Percentiles rank a stretch among this genome's conserved stretches.
Conservation (phyloP, 2,329 filamentous ascomycete genomes). For the Colletotrichum karsti region DNA sequence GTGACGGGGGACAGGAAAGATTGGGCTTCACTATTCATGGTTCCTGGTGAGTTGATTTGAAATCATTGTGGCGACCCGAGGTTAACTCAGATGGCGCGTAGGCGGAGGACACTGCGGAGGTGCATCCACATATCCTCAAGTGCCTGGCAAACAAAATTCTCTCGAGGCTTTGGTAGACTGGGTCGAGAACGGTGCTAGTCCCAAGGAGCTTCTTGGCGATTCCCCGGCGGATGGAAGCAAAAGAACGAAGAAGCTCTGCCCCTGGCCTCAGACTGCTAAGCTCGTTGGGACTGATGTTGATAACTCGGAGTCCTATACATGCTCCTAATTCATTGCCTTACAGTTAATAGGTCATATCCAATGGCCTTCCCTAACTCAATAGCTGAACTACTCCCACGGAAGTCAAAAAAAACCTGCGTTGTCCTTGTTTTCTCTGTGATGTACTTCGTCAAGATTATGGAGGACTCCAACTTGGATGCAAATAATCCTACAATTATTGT, state of each 20-base stretch:
- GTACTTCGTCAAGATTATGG: too few species aligned
- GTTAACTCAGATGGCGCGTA: rapidly evolving
- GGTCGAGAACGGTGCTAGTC: neutral
- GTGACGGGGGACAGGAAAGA: constrained; percentile 27
- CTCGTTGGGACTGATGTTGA: neutral
- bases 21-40: constrained; percentile 12
- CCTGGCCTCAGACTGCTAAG: constrained; percentile 4
- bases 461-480: too few species aligned
- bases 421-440: too few species aligned
- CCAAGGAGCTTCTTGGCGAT: neutral
- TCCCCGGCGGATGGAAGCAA: constrained; percentile 6
- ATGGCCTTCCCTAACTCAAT: too few species aligned
- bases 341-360: too few species aligned
- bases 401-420: too few species aligned
- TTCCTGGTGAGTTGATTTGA: neutral
- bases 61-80: rapidly evolving
- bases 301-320: neutral
- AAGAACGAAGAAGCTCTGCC: constrained; percentile 9
- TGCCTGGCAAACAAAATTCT: constrained; percentile 1
- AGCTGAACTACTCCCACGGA: too few species aligned
- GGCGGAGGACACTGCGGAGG: constrained; percentile 16
- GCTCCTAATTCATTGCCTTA: too few species aligned
- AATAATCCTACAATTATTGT: too few species aligned
- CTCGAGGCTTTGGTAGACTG: constrained; percentile 3
- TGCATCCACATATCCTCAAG: constrained; percentile 5